Conservation (phyloP, 176 grass and related monocot genomes). For the Paspalum vaginatum region DNA sequence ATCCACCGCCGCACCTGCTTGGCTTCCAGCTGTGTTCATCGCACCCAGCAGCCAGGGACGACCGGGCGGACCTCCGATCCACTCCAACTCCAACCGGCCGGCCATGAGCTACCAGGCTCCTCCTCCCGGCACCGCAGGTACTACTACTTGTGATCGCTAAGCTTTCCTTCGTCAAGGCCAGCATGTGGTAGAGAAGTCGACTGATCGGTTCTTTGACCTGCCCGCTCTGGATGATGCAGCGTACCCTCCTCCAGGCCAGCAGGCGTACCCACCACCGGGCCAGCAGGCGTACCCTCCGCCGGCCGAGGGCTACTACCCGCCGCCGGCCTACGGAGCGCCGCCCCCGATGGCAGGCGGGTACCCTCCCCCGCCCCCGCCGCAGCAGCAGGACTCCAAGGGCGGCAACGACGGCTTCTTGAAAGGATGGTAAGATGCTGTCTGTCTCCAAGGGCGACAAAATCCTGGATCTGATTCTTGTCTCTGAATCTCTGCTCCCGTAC, state of each 20-base stretch:
- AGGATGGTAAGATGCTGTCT: constrained; percentile 56
- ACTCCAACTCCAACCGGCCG: neutral
- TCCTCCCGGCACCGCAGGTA: constrained; percentile 48
- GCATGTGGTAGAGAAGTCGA: too few species aligned
- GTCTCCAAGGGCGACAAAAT: too few species aligned
- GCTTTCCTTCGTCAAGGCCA: too few species aligned
- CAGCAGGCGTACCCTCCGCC: constrained; percentile 49
- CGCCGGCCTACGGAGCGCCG: constrained; percentile 53
- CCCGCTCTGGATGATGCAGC: neutral
- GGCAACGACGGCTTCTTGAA: constrained; percentile 63
- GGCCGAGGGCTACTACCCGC: constrained; percentile 39
- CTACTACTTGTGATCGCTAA: neutral
- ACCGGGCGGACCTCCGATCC: neutral
- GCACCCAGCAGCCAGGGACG: too few species aligned
- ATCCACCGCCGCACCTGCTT: too few species aligned
- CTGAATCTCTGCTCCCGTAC: neutral
- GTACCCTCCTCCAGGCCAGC: constrained; percentile 42
- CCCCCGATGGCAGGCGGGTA: constrained; percentile 47
- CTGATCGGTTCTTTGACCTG: neutral
- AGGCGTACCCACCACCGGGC: constrained; percentile 37
- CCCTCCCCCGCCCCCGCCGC: constrained; percentile 36
- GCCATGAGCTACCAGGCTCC: constrained; percentile 47
- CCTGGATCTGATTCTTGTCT: neutral
- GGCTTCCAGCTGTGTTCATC: too few species aligned
- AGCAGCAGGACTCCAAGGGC: constrained; percentile 26